phyloP scores from a whole-genome alignment of 495 filamentous ascomycete species.

The Beverwykella pulmonaria region DNA sequence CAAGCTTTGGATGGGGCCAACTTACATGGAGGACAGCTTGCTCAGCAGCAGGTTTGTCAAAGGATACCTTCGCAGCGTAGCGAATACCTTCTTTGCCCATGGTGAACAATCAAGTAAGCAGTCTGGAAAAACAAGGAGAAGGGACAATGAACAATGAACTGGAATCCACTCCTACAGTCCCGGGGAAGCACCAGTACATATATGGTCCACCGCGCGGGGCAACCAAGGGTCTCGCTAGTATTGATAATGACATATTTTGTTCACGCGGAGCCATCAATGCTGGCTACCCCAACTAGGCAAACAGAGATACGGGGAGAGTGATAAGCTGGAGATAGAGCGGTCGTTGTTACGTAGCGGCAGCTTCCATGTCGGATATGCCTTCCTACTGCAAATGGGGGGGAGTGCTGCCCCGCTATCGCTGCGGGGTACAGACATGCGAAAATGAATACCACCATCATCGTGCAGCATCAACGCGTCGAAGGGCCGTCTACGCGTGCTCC shows the following conservation, averaged over 20 bases:
- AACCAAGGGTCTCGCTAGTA: conserved; percentile 8
- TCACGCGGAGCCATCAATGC: conserved; percentile 16
- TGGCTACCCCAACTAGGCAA: conserved; percentile 18
- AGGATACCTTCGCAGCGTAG: conserved; percentile 72
- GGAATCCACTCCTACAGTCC: background rate
- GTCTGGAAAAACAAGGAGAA: background rate
- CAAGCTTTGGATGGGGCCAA: background rate
- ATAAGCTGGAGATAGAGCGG: conserved; percentile 38
- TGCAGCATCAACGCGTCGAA: conserved; percentile 15
- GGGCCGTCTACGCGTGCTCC: conserved; percentile 1
- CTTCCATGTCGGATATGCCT: conserved; percentile 5
- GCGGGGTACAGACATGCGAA: conserved; percentile 31
- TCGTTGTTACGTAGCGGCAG: conserved; percentile 34
- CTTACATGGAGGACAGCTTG: conserved; percentile 78
- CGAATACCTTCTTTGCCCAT: conserved; percentile 59
- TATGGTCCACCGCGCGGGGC: conserved; percentile 19
- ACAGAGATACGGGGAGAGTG: conserved; percentile 23
- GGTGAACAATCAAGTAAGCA: background rate
- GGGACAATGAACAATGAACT: background rate
- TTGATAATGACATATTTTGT: conserved; percentile 21
- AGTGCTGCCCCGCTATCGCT: conserved; percentile 23
- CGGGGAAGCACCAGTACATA: conserved; percentile 13
- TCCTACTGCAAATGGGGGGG: conserved; percentile 21
- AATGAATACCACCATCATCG: conserved; percentile 22
- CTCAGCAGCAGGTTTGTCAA: conserved; percentile 74